Base-by-base conservation (phyloP, 2,329 filamentous ascomycete species). In the Cytospora piceicola region DNA sequence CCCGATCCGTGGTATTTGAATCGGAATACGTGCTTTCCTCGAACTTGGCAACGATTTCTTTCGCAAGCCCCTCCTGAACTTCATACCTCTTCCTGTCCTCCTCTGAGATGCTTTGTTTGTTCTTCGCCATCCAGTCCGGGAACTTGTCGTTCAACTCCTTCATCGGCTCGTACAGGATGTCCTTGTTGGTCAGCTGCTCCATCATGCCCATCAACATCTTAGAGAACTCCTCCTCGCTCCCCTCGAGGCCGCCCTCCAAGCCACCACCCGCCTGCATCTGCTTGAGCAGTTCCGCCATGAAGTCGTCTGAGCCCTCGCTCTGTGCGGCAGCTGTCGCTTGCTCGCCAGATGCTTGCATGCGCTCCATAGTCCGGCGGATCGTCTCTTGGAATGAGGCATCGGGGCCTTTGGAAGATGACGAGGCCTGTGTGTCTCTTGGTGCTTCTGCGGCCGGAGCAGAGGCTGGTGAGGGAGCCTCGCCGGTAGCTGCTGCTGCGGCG, bases 161-260 rank as follows among this genome's bases (percentile, higher is more conserved):
- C 93, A 99, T 97, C 2, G 95, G 95, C 80, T 99, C 94, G 76
- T 98, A 98, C 59, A 99, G 80, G 69, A 99, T 97, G 71, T 98
- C 95, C 81, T 97, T 98, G 78, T 96, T 97, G 4, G 95, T 98
- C 69, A 99, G 84, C 77, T 99, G 94, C 79, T 98, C 93, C 94
- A 99, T 98, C 93, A 98, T 97, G 62, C 91, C 92, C 84, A 96
- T 88, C 67, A 99, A 86, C 88, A 98, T 93, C 80, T 96, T 94
- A 65, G 92, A 93, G 73, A 98, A 91, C 71, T 96, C 93, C 72
- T 95, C 93, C 64, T 97, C 93, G 67, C 81, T 82, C 17, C 81
- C 83, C 39, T 81, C 82, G 17, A 66, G 20, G 4, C 66, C 66
- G 22, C 59, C 66, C 2, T 82, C 84, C 0, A 81, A 77, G 29